A percentile compares a stretch with the other conserved stretches of the same genome.
These are phyloP conservation scores for Ramichloridium luteum DNA, from an alignment of 2,329 filamentous ascomycete genomes.

Conservation along the genomic window DNA sequence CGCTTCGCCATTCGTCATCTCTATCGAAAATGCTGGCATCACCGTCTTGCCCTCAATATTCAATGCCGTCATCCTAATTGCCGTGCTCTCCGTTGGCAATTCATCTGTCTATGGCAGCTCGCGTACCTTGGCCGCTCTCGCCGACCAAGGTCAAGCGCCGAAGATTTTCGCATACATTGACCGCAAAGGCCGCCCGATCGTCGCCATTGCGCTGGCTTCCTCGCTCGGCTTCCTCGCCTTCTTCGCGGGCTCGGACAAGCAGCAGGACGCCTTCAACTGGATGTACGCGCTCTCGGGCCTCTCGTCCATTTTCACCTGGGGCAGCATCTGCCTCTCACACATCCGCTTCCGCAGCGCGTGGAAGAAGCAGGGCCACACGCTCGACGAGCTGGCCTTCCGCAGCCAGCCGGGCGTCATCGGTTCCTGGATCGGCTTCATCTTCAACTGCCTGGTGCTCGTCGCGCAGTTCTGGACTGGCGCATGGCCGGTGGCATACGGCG, in stretches of 20 bases:
- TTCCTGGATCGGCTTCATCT: conserved; percentile 47
- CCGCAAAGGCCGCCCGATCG: conserved; percentile 66
- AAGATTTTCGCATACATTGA: conserved; percentile 51
- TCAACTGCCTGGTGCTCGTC: conserved; percentile 55
- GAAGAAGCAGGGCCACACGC: conserved; percentile 50
- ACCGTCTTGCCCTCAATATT: conserved; percentile 50
- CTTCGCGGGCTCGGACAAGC: conserved; percentile 52
- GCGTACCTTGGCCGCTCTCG: conserved; percentile 77
- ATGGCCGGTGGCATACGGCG: conserved; percentile 47
- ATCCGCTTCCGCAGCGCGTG: conserved; percentile 82
- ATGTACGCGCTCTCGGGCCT: conserved; percentile 63
- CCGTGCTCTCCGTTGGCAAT: conserved; percentile 48
- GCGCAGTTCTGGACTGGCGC: conserved; percentile 72
- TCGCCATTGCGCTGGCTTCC: conserved; percentile 57
- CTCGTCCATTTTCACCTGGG: conserved; percentile 68
- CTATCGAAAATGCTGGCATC: conserved; percentile 50
- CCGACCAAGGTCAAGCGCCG: conserved; percentile 50
- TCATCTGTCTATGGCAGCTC: conserved; percentile 50
- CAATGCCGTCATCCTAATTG: conserved; percentile 53
- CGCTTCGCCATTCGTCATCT: conserved; percentile 53
- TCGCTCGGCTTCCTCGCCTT: conserved; percentile 62
- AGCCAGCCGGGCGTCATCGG: conserved; percentile 45
- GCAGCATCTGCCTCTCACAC: conserved; percentile 76
- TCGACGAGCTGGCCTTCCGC: conserved; percentile 54
- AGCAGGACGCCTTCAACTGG: conserved; percentile 62